Conservation (phyloP, 306 rosid species). For the Ammopiptanthus mongolicus region DNA sequence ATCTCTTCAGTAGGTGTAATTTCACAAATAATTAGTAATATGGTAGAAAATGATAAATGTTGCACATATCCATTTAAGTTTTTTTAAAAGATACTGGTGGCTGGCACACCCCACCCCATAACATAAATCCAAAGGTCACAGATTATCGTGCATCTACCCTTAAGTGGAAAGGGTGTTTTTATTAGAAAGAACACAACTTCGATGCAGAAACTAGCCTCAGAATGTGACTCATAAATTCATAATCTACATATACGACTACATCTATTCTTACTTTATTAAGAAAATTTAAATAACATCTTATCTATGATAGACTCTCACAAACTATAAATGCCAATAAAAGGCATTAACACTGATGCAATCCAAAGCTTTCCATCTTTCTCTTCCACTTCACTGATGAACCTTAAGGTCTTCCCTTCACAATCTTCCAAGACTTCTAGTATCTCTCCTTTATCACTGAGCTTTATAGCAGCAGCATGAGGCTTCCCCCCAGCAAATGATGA, state of each 20-base stretch:
- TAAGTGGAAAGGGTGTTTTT: background rate
- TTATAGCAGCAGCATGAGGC: slow-evolving; percentile 66
- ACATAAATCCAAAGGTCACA: background rate
- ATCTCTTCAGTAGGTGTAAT: background rate
- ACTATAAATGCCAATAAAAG: slow-evolving; percentile 59
- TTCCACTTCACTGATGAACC: slow-evolving; percentile 77
- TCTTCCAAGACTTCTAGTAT: slow-evolving; percentile 72
- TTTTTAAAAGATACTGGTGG: background rate
- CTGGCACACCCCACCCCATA: background rate
- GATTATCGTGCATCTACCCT: background rate
- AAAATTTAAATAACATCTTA: background rate
- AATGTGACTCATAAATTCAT: background rate
- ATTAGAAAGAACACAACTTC: background rate
- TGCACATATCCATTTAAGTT: background rate
- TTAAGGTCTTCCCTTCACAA: slow-evolving; percentile 60
- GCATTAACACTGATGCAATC: slow-evolving; percentile 84
- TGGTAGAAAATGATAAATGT: background rate
- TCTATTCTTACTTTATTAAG: background rate
- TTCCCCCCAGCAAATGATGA: slow-evolving; percentile 50
- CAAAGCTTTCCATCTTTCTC: slow-evolving; percentile 86
- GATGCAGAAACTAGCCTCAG: background rate
- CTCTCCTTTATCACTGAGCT: slow-evolving; percentile 61
- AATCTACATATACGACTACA: background rate
- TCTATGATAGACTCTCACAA: background rate
- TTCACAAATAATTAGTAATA: too few relatives aligned